Percentiles rank a stretch among this genome's conserved stretches.
These are phyloP conservation scores for Backusella morwellensis DNA, from an alignment of 192 early-diverging fungal genomes.

Conservation along the genomic window DNA sequence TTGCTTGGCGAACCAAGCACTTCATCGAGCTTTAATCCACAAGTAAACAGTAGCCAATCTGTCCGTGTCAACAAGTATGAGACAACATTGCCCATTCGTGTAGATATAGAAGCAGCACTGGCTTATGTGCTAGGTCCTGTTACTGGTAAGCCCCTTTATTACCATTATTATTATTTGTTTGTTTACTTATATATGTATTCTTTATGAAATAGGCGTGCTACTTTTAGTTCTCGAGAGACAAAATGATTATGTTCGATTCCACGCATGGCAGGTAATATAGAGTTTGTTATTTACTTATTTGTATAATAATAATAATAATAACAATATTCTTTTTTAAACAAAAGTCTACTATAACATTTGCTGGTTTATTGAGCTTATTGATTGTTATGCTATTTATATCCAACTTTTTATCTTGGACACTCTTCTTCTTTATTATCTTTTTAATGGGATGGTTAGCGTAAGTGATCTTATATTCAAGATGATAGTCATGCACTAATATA, in stretches of 20 bases:
- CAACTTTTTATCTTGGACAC: conserved; percentile 40
- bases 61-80: conserved; percentile 80
- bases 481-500: background rate
- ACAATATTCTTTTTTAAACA: background rate
- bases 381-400: conserved; percentile 52
- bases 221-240: conserved; percentile 73
- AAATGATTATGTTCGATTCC: conserved; percentile 72
- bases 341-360: conserved; percentile 37
- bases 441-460: conserved; percentile 46
- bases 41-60: conserved; percentile 9
- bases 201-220: conserved; percentile 48
- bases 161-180: background rate
- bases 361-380: conserved; percentile 33
- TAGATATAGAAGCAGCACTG: conserved; percentile 74
- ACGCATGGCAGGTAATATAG: conserved; percentile 59
- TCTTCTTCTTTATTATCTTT: conserved; percentile 41
- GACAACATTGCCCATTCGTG: conserved; percentile 62
- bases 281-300: background rate
- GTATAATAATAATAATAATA: background rate
- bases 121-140: conserved; percentile 62
- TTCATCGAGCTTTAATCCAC: conserved; percentile 27
- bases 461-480: background rate
- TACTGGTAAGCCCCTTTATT: conserved; percentile 34
- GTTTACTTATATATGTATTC: background rate
- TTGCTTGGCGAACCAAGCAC: conserved; percentile 17